These are phyloP conservation scores for Lophium mytilinum DNA, from an alignment of 495 filamentous ascomycete species.

Conservation along the genomic window DNA sequence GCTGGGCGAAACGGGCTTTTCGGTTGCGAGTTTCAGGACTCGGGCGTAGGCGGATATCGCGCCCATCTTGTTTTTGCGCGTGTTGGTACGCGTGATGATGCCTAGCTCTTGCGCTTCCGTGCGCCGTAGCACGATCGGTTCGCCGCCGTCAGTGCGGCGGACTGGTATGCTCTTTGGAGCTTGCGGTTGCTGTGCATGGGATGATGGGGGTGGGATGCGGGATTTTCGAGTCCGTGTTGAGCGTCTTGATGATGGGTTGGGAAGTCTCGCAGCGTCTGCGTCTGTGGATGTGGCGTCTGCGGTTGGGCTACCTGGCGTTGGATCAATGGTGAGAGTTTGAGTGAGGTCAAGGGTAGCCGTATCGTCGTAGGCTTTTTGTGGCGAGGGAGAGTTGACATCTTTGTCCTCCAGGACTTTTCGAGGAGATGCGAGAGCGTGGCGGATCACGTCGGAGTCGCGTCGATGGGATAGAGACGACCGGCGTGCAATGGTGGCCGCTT, in stretches of 20 bases:
- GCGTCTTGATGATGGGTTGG: slow-evolving; percentile 5
- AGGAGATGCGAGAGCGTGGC: slow-evolving; percentile 33
- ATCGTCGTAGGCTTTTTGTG: slow-evolving; percentile 16
- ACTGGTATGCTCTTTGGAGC: slow-evolving; percentile 47
- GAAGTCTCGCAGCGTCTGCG: slow-evolving; percentile 9
- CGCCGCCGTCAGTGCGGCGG: slow-evolving; percentile 47
- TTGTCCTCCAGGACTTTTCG: slow-evolving; percentile 46
- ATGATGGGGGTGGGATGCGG: slow-evolving; percentile 14
- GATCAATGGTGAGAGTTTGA: slow-evolving; percentile 18
- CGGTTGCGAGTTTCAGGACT: slow-evolving; percentile 38
- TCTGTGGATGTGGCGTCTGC: slow-evolving; percentile 10
- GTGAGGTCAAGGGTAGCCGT: slow-evolving; percentile 19
- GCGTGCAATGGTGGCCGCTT: slow-evolving; percentile 30
- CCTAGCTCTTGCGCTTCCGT: slow-evolving; percentile 53
- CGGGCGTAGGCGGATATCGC: slow-evolving; percentile 40
- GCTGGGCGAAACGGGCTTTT: neutral
- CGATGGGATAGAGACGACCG: slow-evolving; percentile 29
- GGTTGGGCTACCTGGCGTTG: slow-evolving; percentile 5
- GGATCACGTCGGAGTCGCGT: slow-evolving; percentile 35
- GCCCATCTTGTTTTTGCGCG: slow-evolving; percentile 49
- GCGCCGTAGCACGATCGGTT: slow-evolving; percentile 48
- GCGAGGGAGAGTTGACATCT: slow-evolving; percentile 47
- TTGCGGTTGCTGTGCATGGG: slow-evolving; percentile 25
- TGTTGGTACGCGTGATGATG: slow-evolving; percentile 47
- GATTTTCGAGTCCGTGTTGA: slow-evolving; percentile 16